Conservation (phyloP, 179 eudicot species). For the Carnegiea gigantea region DNA sequence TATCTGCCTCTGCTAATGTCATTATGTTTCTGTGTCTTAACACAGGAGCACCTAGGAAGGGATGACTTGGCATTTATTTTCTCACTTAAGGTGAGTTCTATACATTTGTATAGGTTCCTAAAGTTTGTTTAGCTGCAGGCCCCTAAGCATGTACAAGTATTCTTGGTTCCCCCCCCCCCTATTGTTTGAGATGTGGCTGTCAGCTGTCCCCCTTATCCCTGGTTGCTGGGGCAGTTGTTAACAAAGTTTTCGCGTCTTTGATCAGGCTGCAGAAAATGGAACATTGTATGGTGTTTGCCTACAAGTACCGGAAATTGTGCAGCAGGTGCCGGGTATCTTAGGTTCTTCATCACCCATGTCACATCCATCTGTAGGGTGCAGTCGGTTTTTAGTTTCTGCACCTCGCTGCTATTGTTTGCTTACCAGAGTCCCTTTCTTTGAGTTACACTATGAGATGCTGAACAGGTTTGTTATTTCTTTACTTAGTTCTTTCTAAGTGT, state of each 20-base stretch:
- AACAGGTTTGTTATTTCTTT: constrained; percentile 56
- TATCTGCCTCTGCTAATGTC: neutral
- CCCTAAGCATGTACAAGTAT: neutral
- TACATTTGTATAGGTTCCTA: neutral
- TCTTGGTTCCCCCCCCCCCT: no score
- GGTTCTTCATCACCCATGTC: constrained; percentile 57
- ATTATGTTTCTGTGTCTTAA: constrained; percentile 12
- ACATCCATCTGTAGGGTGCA: constrained; percentile 49
- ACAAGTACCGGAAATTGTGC: constrained; percentile 89
- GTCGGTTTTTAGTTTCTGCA: constrained; percentile 82
- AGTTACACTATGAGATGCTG: constrained; percentile 87
- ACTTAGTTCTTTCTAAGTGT: neutral
- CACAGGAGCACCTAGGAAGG: constrained; percentile 86
- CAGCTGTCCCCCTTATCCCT: neutral
- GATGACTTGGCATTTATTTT: constrained; percentile 86
- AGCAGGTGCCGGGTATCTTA: constrained; percentile 68
- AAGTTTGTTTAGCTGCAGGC: neutral
- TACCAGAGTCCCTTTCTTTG: constrained; percentile 92
- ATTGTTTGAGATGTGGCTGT: neutral
- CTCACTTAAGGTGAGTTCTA: constrained; percentile 72
- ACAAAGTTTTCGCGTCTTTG: constrained; percentile 26
- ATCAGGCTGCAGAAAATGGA: constrained; percentile 87
- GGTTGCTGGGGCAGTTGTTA: neutral
- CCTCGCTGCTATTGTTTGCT: constrained; percentile 95
- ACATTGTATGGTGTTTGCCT: constrained; percentile 96